Base-by-base conservation (phyloP, 2,329 filamentous ascomycete species). In the Calonectria crousiana region DNA sequence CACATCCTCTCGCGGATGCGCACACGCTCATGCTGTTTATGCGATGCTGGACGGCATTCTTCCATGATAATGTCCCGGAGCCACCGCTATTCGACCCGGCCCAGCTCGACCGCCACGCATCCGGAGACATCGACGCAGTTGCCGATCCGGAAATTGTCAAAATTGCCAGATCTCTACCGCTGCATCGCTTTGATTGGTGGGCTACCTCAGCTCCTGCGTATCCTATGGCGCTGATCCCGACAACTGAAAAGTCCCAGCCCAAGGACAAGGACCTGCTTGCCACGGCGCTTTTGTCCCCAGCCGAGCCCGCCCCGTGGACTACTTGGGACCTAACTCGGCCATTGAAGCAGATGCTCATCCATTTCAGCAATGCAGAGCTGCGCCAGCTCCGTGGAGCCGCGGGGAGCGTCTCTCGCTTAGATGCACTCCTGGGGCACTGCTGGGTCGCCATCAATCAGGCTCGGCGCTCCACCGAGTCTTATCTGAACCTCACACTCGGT, bases 111-210 rank as follows among this genome's bases (percentile, higher is more conserved):
- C 23, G 26, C 30, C 60, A 11, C 5, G 60, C 60, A 44, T 44
- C 60, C 13, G 60, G 60, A 49, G 41, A 65, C 30, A 65, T 65
- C 10, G 60, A 65, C 10, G 23, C 38, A 9, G 28, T 49, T 10
- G 60, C 41, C 28, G 20, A 65, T 30, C 60, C 60, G 18, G 60
- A 44, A n/a, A 34, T 65, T 34, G 20, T 65, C 38, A 11, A 18
- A 49, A 18, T 32, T 10, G 60, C 60, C 41, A 49, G 41, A 11
- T 65, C 60, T 11, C 26, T 65, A 18, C 60, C 60, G 2, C 28
- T 65, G 13, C 60, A 65, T 26, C 60, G 60, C 14, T 65, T 65
- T 30, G 60, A 65, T 26, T 65, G 60, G 60, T 65, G 60, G 60
- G 60, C 60, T n/a, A n/a, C 41, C 23, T 47, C 38, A 11, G 13